A percentile compares a stretch with the other conserved stretches of the same genome.
These are phyloP conservation scores for Penicillium longicatenatum DNA, from an alignment of 495 filamentous ascomycete species.

Conservation along the genomic window DNA sequence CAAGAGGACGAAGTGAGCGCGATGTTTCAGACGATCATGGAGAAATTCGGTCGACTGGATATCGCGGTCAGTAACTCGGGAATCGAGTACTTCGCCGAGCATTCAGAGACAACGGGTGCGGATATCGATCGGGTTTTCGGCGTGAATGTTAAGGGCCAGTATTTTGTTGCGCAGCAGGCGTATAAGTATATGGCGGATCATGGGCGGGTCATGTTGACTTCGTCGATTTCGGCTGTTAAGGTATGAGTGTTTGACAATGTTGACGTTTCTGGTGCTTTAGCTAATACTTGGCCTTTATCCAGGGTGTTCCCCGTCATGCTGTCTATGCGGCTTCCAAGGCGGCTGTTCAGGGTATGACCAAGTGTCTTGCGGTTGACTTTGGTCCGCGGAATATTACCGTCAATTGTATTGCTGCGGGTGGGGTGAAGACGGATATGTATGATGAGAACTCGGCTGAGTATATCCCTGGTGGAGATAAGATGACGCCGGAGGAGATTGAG, in stretches of 20 bases:
- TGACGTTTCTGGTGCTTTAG: neutral
- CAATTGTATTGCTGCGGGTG: constrained; percentile 57
- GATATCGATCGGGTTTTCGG: constrained; percentile 56
- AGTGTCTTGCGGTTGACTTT: constrained; percentile 57
- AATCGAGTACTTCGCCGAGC: constrained; percentile 52
- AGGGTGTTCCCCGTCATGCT: constrained; percentile 30
- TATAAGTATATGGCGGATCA: constrained; percentile 58
- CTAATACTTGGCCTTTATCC: neutral
- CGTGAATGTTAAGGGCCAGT: constrained; percentile 59
- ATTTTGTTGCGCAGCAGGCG: constrained; percentile 68
- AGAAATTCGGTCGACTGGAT: constrained; percentile 42
- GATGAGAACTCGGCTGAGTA: constrained; percentile 40
- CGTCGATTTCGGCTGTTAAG: constrained; percentile 35
- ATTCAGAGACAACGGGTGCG: constrained; percentile 50
- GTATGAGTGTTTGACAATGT: constrained; percentile 9
- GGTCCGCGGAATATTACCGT: constrained; percentile 52
- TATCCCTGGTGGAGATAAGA: constrained; percentile 37
- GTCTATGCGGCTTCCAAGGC: constrained; percentile 58
- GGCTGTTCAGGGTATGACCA: constrained; percentile 56
- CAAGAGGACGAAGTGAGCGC: constrained; percentile 41
- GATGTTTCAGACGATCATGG: constrained; percentile 47
- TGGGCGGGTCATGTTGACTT: constrained; percentile 35
- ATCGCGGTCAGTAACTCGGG: constrained; percentile 57
- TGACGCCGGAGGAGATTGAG: constrained; percentile 34
- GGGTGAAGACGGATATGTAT: constrained; percentile 41